Evolutionary conservation across 2,329 filamentous ascomycete species (phyloP).

Genomic region (Diplocarpon mali): DNA sequence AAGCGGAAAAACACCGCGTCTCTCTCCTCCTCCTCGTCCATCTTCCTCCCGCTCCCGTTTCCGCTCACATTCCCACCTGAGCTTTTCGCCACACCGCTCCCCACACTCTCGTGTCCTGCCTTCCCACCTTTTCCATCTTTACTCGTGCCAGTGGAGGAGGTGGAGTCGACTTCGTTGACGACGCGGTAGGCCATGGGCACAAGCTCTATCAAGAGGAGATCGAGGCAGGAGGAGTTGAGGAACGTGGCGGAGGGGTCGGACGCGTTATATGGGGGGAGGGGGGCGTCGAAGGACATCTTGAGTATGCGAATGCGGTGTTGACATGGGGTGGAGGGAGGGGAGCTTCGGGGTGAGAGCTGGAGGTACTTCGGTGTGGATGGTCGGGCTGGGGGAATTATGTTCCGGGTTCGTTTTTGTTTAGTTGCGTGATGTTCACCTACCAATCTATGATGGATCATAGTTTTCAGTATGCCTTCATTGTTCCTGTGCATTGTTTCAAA

Average conservation of each 20-base stretch:
- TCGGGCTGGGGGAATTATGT: too few relatives aligned
- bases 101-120: constrained; percentile 5
- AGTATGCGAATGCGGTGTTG: background rate
- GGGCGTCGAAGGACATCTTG: constrained; percentile 62
- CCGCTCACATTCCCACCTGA: constrained; percentile 49
- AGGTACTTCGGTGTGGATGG: too few relatives aligned
- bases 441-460: too few relatives aligned
- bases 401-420: too few relatives aligned
- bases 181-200: constrained; percentile 89
- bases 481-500: too few relatives aligned
- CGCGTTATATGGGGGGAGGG: constrained; percentile 57
- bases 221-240: constrained; percentile 75
- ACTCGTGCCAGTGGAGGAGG: background rate
- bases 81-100: constrained; percentile 14
- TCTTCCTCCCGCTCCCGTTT: constrained; percentile 22
- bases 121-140: background rate
- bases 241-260: constrained; percentile 66
- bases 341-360: too few relatives aligned
- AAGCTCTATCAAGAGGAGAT: constrained; percentile 91
- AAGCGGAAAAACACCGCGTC: constrained; percentile 80
- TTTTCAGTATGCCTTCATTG: too few relatives aligned
- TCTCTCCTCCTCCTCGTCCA: constrained; percentile 70
- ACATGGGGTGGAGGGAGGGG: background rate
- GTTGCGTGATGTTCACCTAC: too few relatives aligned
- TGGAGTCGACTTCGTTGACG: constrained; percentile 45